A percentile compares a stretch with the other conserved stretches of the same genome.
Conservation (phyloP, 768 basidiomycete species). For the Russula abietina region DNA sequence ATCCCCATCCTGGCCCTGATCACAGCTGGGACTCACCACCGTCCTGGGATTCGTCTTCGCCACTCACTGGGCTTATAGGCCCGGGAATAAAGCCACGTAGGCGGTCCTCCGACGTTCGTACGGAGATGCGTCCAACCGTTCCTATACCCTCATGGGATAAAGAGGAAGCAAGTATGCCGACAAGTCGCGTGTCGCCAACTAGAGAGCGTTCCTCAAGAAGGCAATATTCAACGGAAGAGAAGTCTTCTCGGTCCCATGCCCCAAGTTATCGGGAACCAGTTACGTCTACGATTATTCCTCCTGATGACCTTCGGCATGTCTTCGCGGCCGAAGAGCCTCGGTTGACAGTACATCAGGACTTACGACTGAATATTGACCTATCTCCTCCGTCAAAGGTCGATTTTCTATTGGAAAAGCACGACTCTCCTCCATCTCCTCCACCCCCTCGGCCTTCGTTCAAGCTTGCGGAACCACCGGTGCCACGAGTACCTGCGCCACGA, state of each 20-base stretch:
- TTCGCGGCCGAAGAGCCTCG: background rate
- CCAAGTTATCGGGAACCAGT: slow-evolving; percentile 2
- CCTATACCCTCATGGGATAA: background rate
- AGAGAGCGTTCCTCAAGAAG: slow-evolving; percentile 2
- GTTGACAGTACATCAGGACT: background rate
- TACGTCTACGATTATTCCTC: background rate
- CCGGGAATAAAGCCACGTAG: slow-evolving; percentile 19
- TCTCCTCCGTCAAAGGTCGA: background rate
- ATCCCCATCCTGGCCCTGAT: slow-evolving; percentile 7
- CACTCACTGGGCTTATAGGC: slow-evolving; percentile 11
- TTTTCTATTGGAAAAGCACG: background rate
- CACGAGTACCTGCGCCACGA: background rate
- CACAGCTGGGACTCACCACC: slow-evolving; percentile 14
- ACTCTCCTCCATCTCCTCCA: background rate
- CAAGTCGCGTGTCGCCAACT: slow-evolving; percentile 9
- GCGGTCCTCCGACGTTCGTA: slow-evolving; percentile 15
- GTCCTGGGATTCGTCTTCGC: slow-evolving; percentile 11
- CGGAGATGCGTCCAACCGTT: slow-evolving; percentile 3
- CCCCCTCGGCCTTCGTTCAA: background rate
- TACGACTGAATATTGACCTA: background rate
- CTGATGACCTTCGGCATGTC: background rate
- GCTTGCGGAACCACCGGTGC: background rate
- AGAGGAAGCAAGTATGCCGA: background rate
- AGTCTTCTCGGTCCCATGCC: background rate
- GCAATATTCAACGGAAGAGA: slow-evolving; percentile 7